Base-by-base conservation (phyloP, 139 green algal genomes). In the Eudorina sp. region DNA sequence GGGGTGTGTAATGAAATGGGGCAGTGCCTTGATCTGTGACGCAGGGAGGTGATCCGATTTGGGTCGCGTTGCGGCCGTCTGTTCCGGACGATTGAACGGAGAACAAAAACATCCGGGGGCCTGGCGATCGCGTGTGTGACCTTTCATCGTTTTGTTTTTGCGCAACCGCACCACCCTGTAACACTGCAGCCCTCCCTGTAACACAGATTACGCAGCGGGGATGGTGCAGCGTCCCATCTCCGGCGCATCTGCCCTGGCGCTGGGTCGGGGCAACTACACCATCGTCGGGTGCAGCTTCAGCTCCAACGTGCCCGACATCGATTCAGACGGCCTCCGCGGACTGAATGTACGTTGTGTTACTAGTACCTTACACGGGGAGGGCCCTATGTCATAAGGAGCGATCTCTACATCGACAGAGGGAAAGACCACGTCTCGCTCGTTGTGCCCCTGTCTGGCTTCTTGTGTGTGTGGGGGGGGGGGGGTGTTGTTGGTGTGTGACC, bases 171-270 rank as follows among this genome's bases (percentile, higher is more conserved):
- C 18, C 3, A 41, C 25, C 64, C 64, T 43, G 25, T 23, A 73
- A 34, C 29, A 4, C 34, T 73, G 27, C 18, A 4, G 25, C 13
- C 21, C 1, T 40, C 43, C 4, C 3, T n/a, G n/a, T n/a, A n/a
- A n/a, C n/a, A n/a, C 72, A 80, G 72, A 80, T 40, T 80, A 80
- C 72, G 43, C 43, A 2, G 8, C 45, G 23, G 72, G 72, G 3
- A 29, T 43, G 25, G 43, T 53, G 18, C 43, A 25, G 25, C 72
- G 72, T 8, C 43, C 43, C 8, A n/a, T 80, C 19, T 36, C 60
- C 1, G n/a, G n/a, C 7, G 72, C 72, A 19, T 80, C 72, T 13
- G 72, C 43, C 21, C 41, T 80, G 43, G 41, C 72, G 27, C 72
- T 80, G 72, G 72, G 72, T 21, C 72, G 23, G 19, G 72, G 72